Evolutionary conservation across 176 grass and related monocot species (phyloP).

Genomic region (Eleusine coracana): DNA sequence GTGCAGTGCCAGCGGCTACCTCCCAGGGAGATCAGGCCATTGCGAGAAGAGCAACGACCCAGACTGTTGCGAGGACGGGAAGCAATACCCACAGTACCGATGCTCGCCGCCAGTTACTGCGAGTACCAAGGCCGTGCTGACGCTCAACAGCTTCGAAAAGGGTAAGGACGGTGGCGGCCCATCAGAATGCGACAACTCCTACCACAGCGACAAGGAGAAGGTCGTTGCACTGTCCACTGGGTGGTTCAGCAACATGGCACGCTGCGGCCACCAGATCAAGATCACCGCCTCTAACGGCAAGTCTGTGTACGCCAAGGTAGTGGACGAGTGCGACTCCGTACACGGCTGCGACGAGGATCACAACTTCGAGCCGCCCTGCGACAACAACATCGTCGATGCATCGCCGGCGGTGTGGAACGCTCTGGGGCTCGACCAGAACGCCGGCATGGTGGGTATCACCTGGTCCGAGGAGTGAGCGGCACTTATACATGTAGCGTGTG

Average conservation of each 20-base stretch:
- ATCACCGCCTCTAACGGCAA: conserved; percentile 41
- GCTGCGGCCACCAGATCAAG: conserved; percentile 47
- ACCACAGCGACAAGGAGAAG: conserved; percentile 46
- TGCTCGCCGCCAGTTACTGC: conserved; percentile 63
- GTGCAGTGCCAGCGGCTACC: conserved; percentile 51
- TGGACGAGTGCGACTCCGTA: conserved; percentile 72
- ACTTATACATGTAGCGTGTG: no score
- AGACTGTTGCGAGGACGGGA: conserved; percentile 57
- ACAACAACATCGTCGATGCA: conserved; percentile 47
- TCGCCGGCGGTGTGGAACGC: conserved; percentile 55
- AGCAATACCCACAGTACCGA: conserved; percentile 55
- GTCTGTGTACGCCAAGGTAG: conserved; percentile 52
- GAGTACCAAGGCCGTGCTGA: conserved; percentile 44
- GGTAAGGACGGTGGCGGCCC: conserved; percentile 57
- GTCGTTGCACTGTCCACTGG: conserved; percentile 58
- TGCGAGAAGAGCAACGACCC: conserved; percentile 48
- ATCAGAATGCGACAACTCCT: conserved; percentile 54
- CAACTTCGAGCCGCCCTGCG: conserved; percentile 54
- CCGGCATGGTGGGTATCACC: conserved; percentile 30
- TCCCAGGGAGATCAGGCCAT: conserved; percentile 39
- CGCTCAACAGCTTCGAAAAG: conserved; percentile 59
- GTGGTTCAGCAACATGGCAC: conserved; percentile 42
- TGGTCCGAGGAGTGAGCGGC: conserved; percentile 32
- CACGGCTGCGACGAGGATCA: conserved; percentile 48
- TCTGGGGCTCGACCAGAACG: conserved; percentile 38